These are phyloP conservation scores for Pleurostoma richardsiae DNA, from an alignment of 2,329 filamentous ascomycete species.

Conservation along the genomic window DNA sequence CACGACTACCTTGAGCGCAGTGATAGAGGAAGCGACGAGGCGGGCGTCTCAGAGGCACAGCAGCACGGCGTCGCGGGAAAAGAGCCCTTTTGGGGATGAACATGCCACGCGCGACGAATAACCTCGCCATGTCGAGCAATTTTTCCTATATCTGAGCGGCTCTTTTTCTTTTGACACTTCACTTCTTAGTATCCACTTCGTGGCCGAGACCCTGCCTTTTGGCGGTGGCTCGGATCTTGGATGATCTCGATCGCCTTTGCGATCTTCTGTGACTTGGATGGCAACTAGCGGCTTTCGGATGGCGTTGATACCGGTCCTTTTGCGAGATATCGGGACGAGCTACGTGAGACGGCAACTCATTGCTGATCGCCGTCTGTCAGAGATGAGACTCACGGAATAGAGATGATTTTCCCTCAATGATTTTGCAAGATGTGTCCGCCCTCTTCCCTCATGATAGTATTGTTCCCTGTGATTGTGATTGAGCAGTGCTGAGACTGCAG, in stretches of 20 bases:
- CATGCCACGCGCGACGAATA: constrained; percentile 47
- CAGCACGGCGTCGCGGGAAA: constrained; percentile 21
- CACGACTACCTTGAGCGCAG: constrained; percentile 45
- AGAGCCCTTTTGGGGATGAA: constrained; percentile 54
- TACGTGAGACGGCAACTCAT: neutral
- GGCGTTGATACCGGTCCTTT: neutral
- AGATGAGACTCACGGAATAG: neutral
- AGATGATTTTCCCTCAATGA: neutral
- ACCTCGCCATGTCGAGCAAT: neutral
- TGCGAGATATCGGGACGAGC: neutral
- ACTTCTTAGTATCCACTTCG: neutral
- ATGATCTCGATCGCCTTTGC: neutral
- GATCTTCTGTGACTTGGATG: neutral
- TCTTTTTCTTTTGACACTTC: neutral
- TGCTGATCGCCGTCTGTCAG: neutral
- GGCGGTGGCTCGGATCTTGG: neutral
- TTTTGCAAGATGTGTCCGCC: too few relatives aligned
- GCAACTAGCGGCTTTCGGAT: neutral
- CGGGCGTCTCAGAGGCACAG: constrained; percentile 27
- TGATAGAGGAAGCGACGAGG: constrained; percentile 48
- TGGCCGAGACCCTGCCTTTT: neutral
- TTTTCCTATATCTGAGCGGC: neutral
- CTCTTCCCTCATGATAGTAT: too few relatives aligned
- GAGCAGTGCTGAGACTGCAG: too few relatives aligned
- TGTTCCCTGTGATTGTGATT: too few relatives aligned